Evolutionary conservation across 768 basidiomycete species (phyloP), one percentile per base, ranked within the genome.

Genomic region (Pholiota molesta): DNA sequence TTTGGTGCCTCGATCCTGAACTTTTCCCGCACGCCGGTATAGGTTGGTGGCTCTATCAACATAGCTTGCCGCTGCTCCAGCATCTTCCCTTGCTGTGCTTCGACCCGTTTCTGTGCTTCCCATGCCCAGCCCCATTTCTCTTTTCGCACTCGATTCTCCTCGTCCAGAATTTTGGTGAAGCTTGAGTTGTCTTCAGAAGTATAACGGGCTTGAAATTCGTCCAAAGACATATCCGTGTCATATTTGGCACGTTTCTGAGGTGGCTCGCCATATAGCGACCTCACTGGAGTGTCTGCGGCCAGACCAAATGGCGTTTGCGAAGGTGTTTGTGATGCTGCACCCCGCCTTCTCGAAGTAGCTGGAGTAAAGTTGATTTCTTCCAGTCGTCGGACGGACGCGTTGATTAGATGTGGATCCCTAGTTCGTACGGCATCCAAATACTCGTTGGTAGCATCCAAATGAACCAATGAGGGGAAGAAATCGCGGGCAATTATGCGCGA

Each of bases 171-270:
- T 64, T 93, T 83, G 9, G 95, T 94, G 73, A 99, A 99, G 62
- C 95, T 97, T 5, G 96, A 88, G 73, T 99, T 99, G 75, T 99
- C 97, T 71, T 98, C 95, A 0, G 95, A 97, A 1, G 97, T 99
- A 73, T 94, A 97, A 45, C 84, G 84, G 0, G 93, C 86, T 73
- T 99, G 97, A 73, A 98, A 99, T 16, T 78, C 78, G 72, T 98
- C 95, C 17, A 98, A 82, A 59, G 84, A 88, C 70, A 94, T 76
- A 62, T 79, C 72, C 2, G 79, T 77, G 66, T 92, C 83, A 67
- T 84, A 88, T 59, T 83, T 84, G 33, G 80, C 69, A 59, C 87
- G 82, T 76, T 94, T 88, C 64, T 72, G 63, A 2, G 80, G 73
- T 26, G 82, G 78, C 65, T 83, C 83, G 7, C 74, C 75, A 3